A percentile compares a stretch with the other conserved stretches of the same genome.
phyloP scores from a whole-genome alignment of 2,329 filamentous ascomycete genomes.

The Furcasterigmium furcatum region DNA sequence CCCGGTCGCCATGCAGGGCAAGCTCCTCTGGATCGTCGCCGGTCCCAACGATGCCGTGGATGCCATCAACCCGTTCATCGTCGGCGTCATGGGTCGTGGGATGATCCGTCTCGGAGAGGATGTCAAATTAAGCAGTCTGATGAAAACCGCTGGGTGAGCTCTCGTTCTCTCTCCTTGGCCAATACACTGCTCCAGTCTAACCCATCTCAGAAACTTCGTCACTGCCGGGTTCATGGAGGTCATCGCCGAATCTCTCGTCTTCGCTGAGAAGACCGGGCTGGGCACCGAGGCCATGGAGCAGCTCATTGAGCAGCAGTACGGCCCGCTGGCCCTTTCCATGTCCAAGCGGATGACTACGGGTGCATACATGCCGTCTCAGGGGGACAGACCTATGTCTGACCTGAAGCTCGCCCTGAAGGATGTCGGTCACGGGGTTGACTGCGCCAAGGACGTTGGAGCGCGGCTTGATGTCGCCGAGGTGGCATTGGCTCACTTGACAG shows the following conservation, averaged over 20 bases:
- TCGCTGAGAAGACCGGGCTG: slow-evolving; percentile 42
- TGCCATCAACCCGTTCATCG: slow-evolving; percentile 31
- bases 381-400: slow-evolving; percentile 40
- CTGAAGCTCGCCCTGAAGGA: slow-evolving; percentile 49
- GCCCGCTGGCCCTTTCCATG: slow-evolving; percentile 29
- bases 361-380: slow-evolving; percentile 29
- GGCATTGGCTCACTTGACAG: slow-evolving; percentile 35
- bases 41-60: slow-evolving; percentile 32
- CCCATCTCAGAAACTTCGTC: slow-evolving; percentile 37
- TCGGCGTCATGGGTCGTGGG: slow-evolving; percentile 35
- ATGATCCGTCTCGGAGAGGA: slow-evolving; percentile 39
- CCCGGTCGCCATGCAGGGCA: slow-evolving; percentile 40
- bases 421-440: slow-evolving; percentile 42
- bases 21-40: slow-evolving; percentile 42
- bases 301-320: slow-evolving; percentile 37
- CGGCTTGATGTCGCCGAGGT: slow-evolving; percentile 37
- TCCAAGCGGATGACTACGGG: slow-evolving; percentile 32
- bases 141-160: slow-evolving; percentile 43
- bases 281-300: slow-evolving; percentile 34
- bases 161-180: not conserved
- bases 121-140: slow-evolving; percentile 36
- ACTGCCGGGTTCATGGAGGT: slow-evolving; percentile 46
- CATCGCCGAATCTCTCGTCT: slow-evolving; percentile 44
- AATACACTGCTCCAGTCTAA: rapidly evolving
- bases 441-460: slow-evolving; percentile 34